phyloP scores from a whole-genome alignment of 805 yeast species.

The Schwanniomyces sp. region DNA sequence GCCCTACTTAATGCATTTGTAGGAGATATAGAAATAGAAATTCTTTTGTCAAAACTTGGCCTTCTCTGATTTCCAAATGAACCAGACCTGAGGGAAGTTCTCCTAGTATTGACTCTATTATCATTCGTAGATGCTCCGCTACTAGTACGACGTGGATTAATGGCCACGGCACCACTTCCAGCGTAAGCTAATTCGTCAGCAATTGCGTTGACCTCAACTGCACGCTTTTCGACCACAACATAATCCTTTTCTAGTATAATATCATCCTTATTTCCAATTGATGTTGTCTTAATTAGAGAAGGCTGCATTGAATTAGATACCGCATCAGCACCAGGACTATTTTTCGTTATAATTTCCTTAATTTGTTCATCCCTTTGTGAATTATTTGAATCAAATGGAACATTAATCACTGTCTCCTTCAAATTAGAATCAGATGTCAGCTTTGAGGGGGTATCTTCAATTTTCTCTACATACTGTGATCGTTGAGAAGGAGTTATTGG shows the following conservation, averaged over 20 bases:
- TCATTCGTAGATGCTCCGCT: constrained; percentile 18
- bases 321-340: constrained; percentile 43
- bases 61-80: constrained; percentile 54
- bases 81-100: constrained; percentile 45
- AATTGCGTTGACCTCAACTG: constrained; percentile 91
- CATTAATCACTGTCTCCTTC: neutral
- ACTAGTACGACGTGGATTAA: constrained; percentile 33
- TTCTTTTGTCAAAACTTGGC: constrained; percentile 63
- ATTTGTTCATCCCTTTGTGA: constrained; percentile 41
- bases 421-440: neutral
- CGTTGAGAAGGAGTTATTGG: constrained; percentile 30
- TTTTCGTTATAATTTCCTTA: constrained; percentile 42
- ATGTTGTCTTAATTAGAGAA: constrained; percentile 5
- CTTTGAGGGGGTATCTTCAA: constrained; percentile 4
- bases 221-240: constrained; percentile 91
- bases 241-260: constrained; percentile 75
- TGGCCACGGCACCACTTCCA: constrained; percentile 52
- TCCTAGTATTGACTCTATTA: constrained; percentile 13
- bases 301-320: constrained; percentile 23
- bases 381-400: neutral
- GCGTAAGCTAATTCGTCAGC: constrained; percentile 87
- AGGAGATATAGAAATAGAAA: constrained; percentile 73
- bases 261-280: constrained; percentile 36
- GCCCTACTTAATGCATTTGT: constrained; percentile 89
- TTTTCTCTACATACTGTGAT: constrained; percentile 17